These are phyloP conservation scores for Edaphochlamys debaryana DNA, from an alignment of 139 green algal species.

Conservation along the genomic window DNA sequence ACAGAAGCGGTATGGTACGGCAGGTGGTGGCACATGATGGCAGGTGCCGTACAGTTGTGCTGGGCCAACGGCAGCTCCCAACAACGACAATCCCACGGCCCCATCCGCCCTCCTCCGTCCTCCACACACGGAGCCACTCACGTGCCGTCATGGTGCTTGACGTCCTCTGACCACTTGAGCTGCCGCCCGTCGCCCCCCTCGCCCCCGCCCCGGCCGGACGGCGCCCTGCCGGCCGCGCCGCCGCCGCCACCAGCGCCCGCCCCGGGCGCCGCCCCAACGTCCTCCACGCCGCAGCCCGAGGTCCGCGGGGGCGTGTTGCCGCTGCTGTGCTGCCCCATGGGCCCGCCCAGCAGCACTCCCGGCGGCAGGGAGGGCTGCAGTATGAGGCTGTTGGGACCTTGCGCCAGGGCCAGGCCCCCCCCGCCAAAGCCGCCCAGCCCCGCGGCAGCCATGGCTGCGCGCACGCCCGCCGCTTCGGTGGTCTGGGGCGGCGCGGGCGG, in stretches of 20 bases:
- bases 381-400: no score
- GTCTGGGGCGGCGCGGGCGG: not conserved
- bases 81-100: no score
- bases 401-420: no score
- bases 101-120: no score
- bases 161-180: not conserved
- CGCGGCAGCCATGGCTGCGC: not conserved
- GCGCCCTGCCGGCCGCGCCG: not conserved
- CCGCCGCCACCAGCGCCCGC: not conserved
- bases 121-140: no score
- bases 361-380: not conserved
- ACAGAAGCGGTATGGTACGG: no score
- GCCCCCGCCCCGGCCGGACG: not conserved
- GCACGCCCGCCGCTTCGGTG: not conserved
- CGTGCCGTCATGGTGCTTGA: slow-evolving; percentile 16
- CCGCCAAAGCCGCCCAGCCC: no score
- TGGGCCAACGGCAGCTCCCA: no score
- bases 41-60: no score
- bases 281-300: not conserved
- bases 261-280: no score
- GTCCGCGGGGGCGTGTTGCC: not conserved
- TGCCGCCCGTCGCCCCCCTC: not conserved
- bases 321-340: not conserved
- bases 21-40: no score
- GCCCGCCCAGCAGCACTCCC: not conserved